Percentiles rank a stretch among this genome's conserved stretches.
Evolutionary conservation across 257 asterid genomes (phyloP).

Genomic region (Solanum chaucha): DNA sequence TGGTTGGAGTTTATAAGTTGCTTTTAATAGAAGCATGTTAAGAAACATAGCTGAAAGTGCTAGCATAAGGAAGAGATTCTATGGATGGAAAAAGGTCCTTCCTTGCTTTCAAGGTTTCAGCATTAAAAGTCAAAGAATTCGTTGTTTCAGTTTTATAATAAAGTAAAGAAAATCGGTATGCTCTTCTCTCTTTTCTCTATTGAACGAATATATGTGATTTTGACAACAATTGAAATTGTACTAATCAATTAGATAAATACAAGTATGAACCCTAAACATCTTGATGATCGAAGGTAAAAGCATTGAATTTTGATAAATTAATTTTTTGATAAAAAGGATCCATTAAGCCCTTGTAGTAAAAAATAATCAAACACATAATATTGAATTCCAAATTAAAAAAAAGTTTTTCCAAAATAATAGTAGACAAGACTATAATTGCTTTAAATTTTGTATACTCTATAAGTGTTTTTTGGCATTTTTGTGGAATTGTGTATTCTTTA

Average conservation of each 20-base stretch:
- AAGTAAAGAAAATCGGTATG: neutral
- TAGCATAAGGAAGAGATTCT: too few relatives aligned
- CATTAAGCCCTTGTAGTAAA: neutral
- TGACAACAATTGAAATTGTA: neutral
- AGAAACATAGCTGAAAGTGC: too few relatives aligned
- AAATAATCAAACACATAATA: neutral
- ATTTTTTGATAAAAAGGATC: neutral
- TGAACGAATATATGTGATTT: too few relatives aligned
- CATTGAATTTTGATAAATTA: neutral
- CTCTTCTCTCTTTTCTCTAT: too few relatives aligned
- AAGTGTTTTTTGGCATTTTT: neutral
- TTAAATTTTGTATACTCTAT: neutral
- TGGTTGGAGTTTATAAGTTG: neutral
- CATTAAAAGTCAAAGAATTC: too few relatives aligned
- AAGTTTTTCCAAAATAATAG: neutral
- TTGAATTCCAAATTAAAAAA: neutral
- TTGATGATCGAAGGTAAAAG: neutral
- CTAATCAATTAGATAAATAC: neutral
- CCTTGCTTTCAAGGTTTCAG: too few relatives aligned
- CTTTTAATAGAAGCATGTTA: too few relatives aligned
- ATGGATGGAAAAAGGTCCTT: too few relatives aligned
- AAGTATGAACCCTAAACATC: neutral
- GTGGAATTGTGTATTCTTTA: neutral
- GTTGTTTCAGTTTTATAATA: too few relatives aligned
- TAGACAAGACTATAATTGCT: neutral